Evolutionary conservation across 495 filamentous ascomycete species (phyloP), one percentile per base, ranked within the genome.

Genomic region (Aspergillus indologenus): DNA sequence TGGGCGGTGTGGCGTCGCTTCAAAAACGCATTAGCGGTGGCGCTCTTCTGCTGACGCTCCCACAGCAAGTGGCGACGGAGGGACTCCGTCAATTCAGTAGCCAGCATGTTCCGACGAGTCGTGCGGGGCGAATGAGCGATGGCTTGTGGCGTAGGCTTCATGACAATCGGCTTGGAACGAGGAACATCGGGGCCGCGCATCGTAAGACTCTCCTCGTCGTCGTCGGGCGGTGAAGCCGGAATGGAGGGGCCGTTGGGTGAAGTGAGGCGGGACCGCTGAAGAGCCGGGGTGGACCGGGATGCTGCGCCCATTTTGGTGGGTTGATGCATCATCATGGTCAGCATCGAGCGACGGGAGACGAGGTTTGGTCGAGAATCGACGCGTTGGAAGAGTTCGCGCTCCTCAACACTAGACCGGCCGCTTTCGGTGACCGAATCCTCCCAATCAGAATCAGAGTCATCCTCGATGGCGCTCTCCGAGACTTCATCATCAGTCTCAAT

Each of bases 101-200:
- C 87, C 56, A 99, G 83, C 94, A 99, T 99, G 73, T 99, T 96
- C 46, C 93, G 84, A 47, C 95, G 86, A 0, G 95, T 99, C 0
- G 95, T 96, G 57, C 91, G 84, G 0, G 94, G 94, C 7, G 94
- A 97, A 58, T 87, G 86, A 19, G 86, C 83, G 54, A 84, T 88
- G 44, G 88, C 87, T 15, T 85, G 88, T 8, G 72, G 61, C 0
- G 66, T 47, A 42, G 73, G 60, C 31, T 87, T 87, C 78, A 88
- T 83, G 67, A 89, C 85, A 67, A 98, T 97, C 19, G 93, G 92
- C 71, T 93, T 92, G 6, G 93, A 87, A 26, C 87, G 82, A 58
- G 90, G 85, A 62, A 90, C 80, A 56, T 90, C 87, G 57, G 84
- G 81, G 48, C 85, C 86, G 47, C 84, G 78, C 87, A 92, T 90